Conservation (phyloP, 805 yeast species). For the Huiozyma naganishii region DNA sequence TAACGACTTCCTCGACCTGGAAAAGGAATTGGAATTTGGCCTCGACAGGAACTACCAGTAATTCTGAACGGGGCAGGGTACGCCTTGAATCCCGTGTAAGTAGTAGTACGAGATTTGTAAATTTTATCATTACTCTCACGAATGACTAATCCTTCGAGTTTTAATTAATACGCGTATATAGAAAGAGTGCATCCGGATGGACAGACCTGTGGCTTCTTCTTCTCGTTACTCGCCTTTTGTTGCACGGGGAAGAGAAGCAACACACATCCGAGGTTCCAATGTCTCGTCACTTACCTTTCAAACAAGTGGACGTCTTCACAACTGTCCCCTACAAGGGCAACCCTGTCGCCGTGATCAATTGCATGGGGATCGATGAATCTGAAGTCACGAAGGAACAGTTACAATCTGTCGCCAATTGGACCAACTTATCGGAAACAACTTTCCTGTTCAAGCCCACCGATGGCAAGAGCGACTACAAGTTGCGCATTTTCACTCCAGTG, state of each 20-base stretch:
- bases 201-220: too few relatives aligned
- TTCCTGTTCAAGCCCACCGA: slow-evolving; percentile 36
- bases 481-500: slow-evolving; percentile 40
- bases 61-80: too few relatives aligned
- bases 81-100: not conserved
- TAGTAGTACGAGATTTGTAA: not conserved
- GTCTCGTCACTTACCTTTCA: slow-evolving; percentile 15
- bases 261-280: too few relatives aligned
- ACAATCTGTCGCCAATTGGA: slow-evolving; percentile 45
- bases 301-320: slow-evolving; percentile 31
- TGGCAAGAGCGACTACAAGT: slow-evolving; percentile 34
- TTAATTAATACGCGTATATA: too few relatives aligned
- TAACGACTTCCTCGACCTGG: slow-evolving; percentile 36
- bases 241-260: too few relatives aligned
- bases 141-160: too few relatives aligned
- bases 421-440: slow-evolving; percentile 49
- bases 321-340: slow-evolving; percentile 35
- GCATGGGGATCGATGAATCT: slow-evolving; percentile 10
- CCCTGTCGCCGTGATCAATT: slow-evolving; percentile 41
- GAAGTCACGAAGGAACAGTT: slow-evolving; percentile 31
- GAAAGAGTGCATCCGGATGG: too few relatives aligned
- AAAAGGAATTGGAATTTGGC: slow-evolving; percentile 58
- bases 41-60: slow-evolving; percentile 38
- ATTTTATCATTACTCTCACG: too few relatives aligned
- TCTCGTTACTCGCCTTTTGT: too few relatives aligned